phyloP scores from a whole-genome alignment of 2,329 filamentous ascomycete species.

The Cordyceps cateniannulata region DNA sequence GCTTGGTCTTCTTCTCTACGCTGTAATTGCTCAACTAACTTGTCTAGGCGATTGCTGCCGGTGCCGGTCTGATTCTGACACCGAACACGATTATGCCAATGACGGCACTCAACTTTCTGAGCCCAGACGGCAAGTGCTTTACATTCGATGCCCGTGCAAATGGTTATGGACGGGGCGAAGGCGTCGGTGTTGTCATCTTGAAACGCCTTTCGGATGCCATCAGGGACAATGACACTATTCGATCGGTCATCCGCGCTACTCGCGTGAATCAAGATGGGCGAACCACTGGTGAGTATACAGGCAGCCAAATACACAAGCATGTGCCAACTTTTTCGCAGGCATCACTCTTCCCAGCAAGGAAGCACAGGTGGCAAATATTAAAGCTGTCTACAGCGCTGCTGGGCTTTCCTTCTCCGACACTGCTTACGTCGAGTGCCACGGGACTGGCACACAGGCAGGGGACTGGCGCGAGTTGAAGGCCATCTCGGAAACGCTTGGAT shows the following conservation, averaged over 20 bases:
- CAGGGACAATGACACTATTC: slow-evolving; percentile 51
- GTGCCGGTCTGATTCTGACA: slow-evolving; percentile 46
- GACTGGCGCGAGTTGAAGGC: slow-evolving; percentile 45
- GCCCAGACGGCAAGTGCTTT: slow-evolving; percentile 43
- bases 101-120: slow-evolving; percentile 47
- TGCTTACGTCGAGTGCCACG: slow-evolving; percentile 50
- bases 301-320: no score
- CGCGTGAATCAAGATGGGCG: slow-evolving; percentile 52
- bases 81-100: slow-evolving; percentile 51
- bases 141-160: slow-evolving; percentile 53
- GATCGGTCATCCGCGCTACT: slow-evolving; percentile 48
- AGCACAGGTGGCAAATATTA: slow-evolving; percentile 46
- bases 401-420: slow-evolving; percentile 39
- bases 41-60: slow-evolving; percentile 40
- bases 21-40: neutral
- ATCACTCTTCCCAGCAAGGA: slow-evolving; percentile 52
- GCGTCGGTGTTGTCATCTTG: slow-evolving; percentile 51
- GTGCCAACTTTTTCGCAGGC: slow-evolving; percentile 24
- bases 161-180: slow-evolving; percentile 61
- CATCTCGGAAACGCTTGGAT: slow-evolving; percentile 37
- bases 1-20: neutral
- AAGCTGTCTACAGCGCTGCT: slow-evolving; percentile 36
- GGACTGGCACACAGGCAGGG: slow-evolving; percentile 53
- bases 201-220: slow-evolving; percentile 54
- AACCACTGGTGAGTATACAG: slow-evolving; percentile 36